phyloP scores from a whole-genome alignment of 1,284 basidiomycete species.

The Papiliotrema laurentii region DNA sequence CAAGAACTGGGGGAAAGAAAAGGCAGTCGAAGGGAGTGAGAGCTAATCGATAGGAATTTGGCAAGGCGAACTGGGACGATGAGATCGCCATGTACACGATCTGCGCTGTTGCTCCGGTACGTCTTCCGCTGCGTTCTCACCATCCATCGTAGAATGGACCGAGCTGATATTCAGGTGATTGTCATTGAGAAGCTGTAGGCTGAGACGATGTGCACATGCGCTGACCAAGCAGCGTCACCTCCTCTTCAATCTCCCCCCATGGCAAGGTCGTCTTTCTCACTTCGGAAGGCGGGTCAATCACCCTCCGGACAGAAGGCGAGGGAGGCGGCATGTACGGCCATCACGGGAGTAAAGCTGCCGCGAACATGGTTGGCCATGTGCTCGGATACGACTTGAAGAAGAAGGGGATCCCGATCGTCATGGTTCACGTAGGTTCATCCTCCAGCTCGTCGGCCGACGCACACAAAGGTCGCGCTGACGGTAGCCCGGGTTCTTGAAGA shows the following conservation, averaged over 20 bases:
- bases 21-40: background rate
- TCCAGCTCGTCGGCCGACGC: background rate
- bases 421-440: conserved; percentile 50
- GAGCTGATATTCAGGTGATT: conserved; percentile 6
- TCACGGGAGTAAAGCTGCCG: conserved; percentile 53
- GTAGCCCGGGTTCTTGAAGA: conserved; percentile 44
- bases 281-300: conserved; percentile 53
- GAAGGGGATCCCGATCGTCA: conserved; percentile 48
- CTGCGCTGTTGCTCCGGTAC: conserved; percentile 50
- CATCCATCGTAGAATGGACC: too few relatives aligned
- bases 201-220: too few relatives aligned
- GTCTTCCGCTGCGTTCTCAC: conserved; percentile 1
- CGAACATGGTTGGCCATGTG: conserved; percentile 54
- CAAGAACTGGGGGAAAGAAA: background rate
- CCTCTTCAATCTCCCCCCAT: conserved; percentile 19
- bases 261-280: conserved; percentile 52
- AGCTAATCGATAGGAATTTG: conserved; percentile 42
- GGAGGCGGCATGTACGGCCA: conserved; percentile 54
- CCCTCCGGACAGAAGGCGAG: conserved; percentile 50
- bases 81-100: conserved; percentile 52
- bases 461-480: background rate
- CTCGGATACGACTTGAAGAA: conserved; percentile 50
- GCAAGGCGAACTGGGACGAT: conserved; percentile 46
- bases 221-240: conserved; percentile 14
- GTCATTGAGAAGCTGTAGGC: conserved; percentile 23